These are phyloP conservation scores for Ascochyta pisi DNA, from an alignment of 2,329 filamentous ascomycete genomes.

Conservation along the genomic window DNA sequence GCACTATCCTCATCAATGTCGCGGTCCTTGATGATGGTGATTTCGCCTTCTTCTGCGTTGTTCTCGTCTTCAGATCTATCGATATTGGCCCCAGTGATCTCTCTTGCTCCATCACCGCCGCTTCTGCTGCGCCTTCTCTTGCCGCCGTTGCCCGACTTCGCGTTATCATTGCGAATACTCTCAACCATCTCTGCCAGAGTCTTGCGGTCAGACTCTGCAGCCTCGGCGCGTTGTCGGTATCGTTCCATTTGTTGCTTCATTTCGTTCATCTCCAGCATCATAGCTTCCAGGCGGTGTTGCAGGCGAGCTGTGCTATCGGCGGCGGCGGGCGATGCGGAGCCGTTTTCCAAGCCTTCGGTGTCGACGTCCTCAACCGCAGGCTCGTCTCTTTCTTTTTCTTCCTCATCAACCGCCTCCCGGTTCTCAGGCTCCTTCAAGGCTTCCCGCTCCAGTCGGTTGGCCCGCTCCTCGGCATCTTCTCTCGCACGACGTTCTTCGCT, in stretches of 20 bases:
- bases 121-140: slow-evolving; percentile 38
- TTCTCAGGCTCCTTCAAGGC: slow-evolving; percentile 51
- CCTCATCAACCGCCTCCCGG: slow-evolving; percentile 28
- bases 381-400: slow-evolving; percentile 18
- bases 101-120: slow-evolving; percentile 22
- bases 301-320: slow-evolving; percentile 57
- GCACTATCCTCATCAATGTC: slow-evolving; percentile 36
- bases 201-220: slow-evolving; percentile 79
- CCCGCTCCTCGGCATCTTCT: slow-evolving; percentile 82
- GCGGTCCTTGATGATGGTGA: slow-evolving; percentile 46
- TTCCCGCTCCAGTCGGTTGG: slow-evolving; percentile 72
- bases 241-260: slow-evolving; percentile 80
- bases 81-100: slow-evolving; percentile 11
- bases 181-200: slow-evolving; percentile 87
- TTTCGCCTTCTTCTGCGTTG: slow-evolving; percentile 44
- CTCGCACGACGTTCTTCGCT: slow-evolving; percentile 81
- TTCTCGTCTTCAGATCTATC: slow-evolving; percentile 31
- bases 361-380: slow-evolving; percentile 23
- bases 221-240: slow-evolving; percentile 79
- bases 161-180: slow-evolving; percentile 74
- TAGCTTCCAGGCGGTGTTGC: slow-evolving; percentile 75
- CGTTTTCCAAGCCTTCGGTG: slow-evolving; percentile 26
- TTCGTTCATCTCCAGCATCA: slow-evolving; percentile 80
- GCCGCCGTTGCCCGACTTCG: slow-evolving; percentile 49
- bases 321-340: slow-evolving; percentile 26